Conservation (phyloP, 2,329 filamentous ascomycete species). For the Mariannaea sp. region DNA sequence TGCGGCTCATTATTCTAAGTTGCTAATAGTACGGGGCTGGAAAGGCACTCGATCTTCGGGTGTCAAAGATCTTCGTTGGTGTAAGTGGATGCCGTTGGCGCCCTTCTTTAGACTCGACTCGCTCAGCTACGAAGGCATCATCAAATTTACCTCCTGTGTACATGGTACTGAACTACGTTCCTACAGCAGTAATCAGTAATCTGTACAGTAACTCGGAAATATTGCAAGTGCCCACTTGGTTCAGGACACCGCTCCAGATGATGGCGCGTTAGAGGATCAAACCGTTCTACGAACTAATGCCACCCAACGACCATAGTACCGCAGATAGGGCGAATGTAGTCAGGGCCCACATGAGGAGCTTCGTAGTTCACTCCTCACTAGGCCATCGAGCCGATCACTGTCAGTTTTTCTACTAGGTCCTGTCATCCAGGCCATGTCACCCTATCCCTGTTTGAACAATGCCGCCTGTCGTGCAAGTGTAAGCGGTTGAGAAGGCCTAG, state of each 20-base stretch:
- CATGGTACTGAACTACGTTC: too few species aligned
- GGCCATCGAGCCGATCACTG: conserved; percentile 15
- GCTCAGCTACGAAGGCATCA: conserved; percentile 17
- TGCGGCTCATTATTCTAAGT: background rate
- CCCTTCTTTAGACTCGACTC: conserved; percentile 16
- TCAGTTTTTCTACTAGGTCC: conserved; percentile 26
- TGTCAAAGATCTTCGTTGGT: conserved; percentile 16
- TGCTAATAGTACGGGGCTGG: background rate
- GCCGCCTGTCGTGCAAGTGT: background rate
- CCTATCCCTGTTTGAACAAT: background rate
- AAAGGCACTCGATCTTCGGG: conserved; percentile 10
- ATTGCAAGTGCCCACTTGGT: conserved; percentile 15
- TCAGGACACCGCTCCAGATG: background rate
- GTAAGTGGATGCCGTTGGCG: conserved; percentile 4
- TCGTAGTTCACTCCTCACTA: conserved; percentile 4
- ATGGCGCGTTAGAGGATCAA: conserved; percentile 18
- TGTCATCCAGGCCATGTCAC: too few species aligned
- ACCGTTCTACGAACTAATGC: conserved; percentile 13
- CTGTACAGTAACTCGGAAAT: too few species aligned
- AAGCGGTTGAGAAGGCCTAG: background rate
- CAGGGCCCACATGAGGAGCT: background rate
- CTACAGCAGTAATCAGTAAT: too few species aligned
- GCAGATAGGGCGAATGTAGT: too few species aligned
- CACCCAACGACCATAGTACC: too few species aligned
- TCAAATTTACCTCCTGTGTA: conserved; percentile 6